Percentiles rank a stretch among this genome's conserved stretches.
Evolutionary conservation across 306 rosid species (phyloP).

Genomic region (Spatholobus suberectus): DNA sequence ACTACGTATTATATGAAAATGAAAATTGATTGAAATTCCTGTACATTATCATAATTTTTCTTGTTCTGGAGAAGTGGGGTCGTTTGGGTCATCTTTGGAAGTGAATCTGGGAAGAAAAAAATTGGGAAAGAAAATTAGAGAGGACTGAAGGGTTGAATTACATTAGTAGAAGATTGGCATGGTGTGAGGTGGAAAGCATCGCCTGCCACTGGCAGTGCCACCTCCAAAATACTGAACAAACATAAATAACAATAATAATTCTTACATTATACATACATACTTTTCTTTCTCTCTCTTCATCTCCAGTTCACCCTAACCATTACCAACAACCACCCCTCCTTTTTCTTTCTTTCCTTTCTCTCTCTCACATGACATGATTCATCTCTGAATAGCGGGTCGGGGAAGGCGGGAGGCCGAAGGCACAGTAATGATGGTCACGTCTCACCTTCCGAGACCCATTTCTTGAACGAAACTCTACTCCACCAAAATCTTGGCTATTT

Average conservation of each 20-base stretch:
- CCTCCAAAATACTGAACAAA: slow-evolving; percentile 7
- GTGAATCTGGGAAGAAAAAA: not conserved
- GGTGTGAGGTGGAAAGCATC: slow-evolving; percentile 8
- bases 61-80: not conserved
- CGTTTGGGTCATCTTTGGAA: not conserved
- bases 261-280: not conserved
- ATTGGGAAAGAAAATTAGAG: not conserved
- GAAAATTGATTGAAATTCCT: no score
- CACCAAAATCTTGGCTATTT: slow-evolving; percentile 51
- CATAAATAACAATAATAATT: not conserved
- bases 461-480: slow-evolving; percentile 86
- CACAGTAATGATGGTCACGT: slow-evolving; percentile 68
- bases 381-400: slow-evolving; percentile 23
- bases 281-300: slow-evolving; percentile 3
- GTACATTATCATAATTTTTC: no score
- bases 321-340: slow-evolving; percentile 40
- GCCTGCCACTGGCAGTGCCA: not conserved
- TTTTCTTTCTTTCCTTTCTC: slow-evolving; percentile 34
- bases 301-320: slow-evolving; percentile 39
- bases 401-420: slow-evolving; percentile 19
- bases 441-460: slow-evolving; percentile 66
- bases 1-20: no score
- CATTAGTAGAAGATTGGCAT: not conserved
- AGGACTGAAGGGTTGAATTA: not conserved
- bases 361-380: slow-evolving; percentile 33